Base-by-base conservation (phyloP, 495 filamentous ascomycete genomes). In the Aspergillus mulundensis region DNA sequence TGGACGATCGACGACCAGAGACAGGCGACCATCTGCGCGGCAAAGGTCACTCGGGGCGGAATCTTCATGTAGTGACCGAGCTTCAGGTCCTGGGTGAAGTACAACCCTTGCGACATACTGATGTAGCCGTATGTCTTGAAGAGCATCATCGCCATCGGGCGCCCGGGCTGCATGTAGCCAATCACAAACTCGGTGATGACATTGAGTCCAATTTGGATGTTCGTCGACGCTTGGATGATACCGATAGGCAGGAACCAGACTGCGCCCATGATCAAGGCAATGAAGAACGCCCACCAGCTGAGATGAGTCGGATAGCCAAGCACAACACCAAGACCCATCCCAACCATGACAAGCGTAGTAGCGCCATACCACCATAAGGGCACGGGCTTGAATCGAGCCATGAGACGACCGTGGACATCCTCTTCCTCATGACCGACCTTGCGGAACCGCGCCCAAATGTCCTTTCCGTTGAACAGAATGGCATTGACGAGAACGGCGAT, bases 41-140 rank as follows among this genome's bases (percentile, higher is more conserved):
- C 67, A 60, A 86, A 87, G 32, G 82, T 81, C 2, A 82, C 72
- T 3, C 81, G 73, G 7, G 81, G 83, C 0, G 84, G 83, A 5
- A 87, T 68, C 62, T 88, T 88, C 77, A 86, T 82, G 62, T 88
- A 88, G 66, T 87, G 84, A 6, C 77, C 68, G 14, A 82, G 61
- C 56, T 84, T 83, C 34, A 84, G 59, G 50, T 84, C 80, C 55
- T 72, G 67, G 34, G 62, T 65, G 56, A 80, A 85, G 53, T 67
- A 74, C 48, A 84, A 68, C 14, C 77, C 83, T 59, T 85, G 82
- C 41, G 68, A 74, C 63, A 82, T 75, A 34, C 74, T 78, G 36
- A 85, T 82, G 52, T 82, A 83, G 14, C 81, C 81, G 54, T 79
- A 84, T 3, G 80, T 79, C 57, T 84, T 84, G 73, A 86, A 86